These are phyloP conservation scores for Ceratocystis ficicola DNA, from an alignment of 2,329 filamentous ascomycete species.

Conservation along the genomic window DNA sequence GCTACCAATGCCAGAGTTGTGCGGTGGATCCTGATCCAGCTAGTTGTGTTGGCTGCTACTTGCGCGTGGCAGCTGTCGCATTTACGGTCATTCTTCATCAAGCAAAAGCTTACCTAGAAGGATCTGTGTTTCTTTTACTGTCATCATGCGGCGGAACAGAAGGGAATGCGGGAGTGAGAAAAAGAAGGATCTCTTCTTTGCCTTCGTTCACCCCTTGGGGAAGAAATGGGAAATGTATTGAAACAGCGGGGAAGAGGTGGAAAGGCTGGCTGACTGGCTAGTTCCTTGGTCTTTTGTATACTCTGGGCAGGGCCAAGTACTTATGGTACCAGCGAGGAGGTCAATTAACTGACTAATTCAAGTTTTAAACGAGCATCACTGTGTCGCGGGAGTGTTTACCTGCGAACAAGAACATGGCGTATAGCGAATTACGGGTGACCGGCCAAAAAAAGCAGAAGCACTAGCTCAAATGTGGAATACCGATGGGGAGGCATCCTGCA, in stretches of 20 bases:
- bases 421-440: neutral
- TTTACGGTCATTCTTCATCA: constrained; percentile 95
- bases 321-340: neutral
- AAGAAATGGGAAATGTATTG: neutral
- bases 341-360: neutral
- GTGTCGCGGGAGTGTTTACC: neutral
- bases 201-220: neutral
- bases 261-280: neutral
- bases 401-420: neutral
- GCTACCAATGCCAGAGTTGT: constrained; percentile 82
- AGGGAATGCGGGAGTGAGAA: neutral
- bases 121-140: neutral
- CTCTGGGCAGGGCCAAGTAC: neutral
- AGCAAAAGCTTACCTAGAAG: constrained; percentile 92
- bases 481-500: neutral
- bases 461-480: neutral
- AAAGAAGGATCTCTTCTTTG: neutral
- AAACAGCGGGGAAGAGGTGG: neutral
- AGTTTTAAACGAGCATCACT: neutral
- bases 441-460: neutral
- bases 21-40: constrained; percentile 85
- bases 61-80: constrained; percentile 97
- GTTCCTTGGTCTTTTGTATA: neutral
- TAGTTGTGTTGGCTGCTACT: constrained; percentile 69
- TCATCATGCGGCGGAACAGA: neutral